A percentile compares a stretch with the other conserved stretches of the same genome.
These are phyloP conservation scores for Amanita muscaria DNA, from an alignment of 768 basidiomycete species.

Conservation along the genomic window DNA sequence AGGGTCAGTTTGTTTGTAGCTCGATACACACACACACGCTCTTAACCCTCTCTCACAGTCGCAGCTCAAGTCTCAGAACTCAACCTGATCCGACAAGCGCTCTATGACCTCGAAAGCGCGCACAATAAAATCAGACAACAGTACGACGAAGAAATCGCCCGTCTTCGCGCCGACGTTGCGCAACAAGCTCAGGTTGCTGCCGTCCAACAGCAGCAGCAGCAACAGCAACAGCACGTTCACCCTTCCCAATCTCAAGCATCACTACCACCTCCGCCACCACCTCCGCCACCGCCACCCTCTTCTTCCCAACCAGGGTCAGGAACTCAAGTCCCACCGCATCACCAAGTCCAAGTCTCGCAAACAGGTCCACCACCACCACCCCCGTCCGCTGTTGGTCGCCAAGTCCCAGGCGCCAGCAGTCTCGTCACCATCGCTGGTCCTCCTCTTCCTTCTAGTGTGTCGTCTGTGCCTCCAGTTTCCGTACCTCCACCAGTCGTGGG, in stretches of 20 bases:
- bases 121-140: constrained; percentile 80
- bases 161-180: constrained; percentile 50
- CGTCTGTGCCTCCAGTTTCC: not conserved
- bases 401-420: constrained; percentile 15
- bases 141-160: constrained; percentile 78
- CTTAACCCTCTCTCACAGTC: constrained; percentile 50
- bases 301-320: too few relatives aligned
- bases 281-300: constrained; percentile 3
- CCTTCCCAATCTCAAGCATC: constrained; percentile 13
- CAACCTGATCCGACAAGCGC: constrained; percentile 77
- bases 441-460: not conserved
- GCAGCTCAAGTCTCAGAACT: constrained; percentile 82
- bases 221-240: constrained; percentile 4
- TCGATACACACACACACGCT: too few relatives aligned
- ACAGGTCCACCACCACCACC: constrained; percentile 6
- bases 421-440: too few relatives aligned
- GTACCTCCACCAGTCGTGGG: too few relatives aligned
- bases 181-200: constrained; percentile 34
- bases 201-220: constrained; percentile 12
- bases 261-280: constrained; percentile 15
- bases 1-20: too few relatives aligned
- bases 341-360: too few relatives aligned
- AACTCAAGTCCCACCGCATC: too few relatives aligned
- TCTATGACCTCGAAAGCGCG: constrained; percentile 87
- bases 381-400: constrained; percentile 14